A percentile compares a stretch with the other conserved stretches of the same genome.
phyloP scores from a whole-genome alignment of 768 basidiomycete species.

The Boletus sp. region DNA sequence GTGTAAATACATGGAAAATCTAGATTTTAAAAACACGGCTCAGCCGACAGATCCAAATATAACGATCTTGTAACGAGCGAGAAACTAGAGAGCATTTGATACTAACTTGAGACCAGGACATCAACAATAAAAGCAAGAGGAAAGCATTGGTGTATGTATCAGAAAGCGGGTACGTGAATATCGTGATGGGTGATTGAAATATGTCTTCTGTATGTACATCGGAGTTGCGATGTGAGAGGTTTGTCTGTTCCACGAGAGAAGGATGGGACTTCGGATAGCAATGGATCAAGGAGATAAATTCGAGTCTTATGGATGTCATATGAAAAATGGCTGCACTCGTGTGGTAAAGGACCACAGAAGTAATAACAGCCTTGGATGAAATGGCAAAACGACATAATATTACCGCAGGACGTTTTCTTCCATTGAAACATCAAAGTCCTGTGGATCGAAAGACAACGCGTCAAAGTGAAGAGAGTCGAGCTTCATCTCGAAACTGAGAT shows the following conservation, averaged over 20 bases:
- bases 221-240: not conserved
- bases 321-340: not conserved
- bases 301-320: constrained; percentile 7
- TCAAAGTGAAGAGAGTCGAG: constrained; percentile 76
- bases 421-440: constrained; percentile 42
- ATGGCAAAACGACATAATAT: constrained; percentile 1
- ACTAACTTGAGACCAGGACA: constrained; percentile 3
- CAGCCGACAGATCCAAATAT: constrained; percentile 12
- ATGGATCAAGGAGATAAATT: constrained; percentile 1
- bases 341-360: not conserved
- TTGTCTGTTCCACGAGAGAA: constrained; percentile 3
- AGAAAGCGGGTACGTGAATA: constrained; percentile 11
- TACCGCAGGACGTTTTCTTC: constrained; percentile 14
- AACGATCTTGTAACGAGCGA: not conserved
- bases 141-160: constrained; percentile 13
- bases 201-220: constrained; percentile 8
- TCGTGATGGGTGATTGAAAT: constrained; percentile 6
- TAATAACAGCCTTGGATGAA: not conserved
- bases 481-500: constrained; percentile 58
- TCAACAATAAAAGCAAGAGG: constrained; percentile 11
- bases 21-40: constrained; percentile 4
- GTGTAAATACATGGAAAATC: constrained; percentile 1
- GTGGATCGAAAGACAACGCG: constrained; percentile 61
- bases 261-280: not conserved
- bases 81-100: constrained; percentile 3